These are phyloP conservation scores for Tritrichomonas foetus DNA, from an alignment of 208 protist genomes.

Conservation along the genomic window DNA sequence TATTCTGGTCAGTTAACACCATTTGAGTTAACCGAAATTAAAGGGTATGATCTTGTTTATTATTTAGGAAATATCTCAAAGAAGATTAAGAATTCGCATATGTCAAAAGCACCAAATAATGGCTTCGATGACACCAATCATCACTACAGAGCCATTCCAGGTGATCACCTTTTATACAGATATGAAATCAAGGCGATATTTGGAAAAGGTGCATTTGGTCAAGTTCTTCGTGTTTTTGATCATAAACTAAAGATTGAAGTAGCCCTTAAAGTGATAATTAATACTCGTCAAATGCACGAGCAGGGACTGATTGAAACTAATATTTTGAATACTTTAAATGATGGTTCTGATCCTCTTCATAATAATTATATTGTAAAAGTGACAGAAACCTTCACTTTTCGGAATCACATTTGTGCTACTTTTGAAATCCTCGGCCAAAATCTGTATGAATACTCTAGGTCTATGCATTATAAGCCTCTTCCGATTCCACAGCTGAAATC, in stretches of 20 bases:
- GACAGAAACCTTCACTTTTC: neutral
- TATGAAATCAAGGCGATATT: slow-evolving; percentile 71
- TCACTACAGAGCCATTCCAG: neutral
- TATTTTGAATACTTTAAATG: neutral
- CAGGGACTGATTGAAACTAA: neutral
- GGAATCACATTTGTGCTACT: neutral
- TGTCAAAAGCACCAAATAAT: neutral
- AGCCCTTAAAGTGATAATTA: slow-evolving; percentile 65
- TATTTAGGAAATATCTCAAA: neutral
- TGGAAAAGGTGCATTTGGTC: slow-evolving; percentile 78
- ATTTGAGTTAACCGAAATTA: neutral
- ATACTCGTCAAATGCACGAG: slow-evolving; percentile 53
- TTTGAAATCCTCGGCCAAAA: neutral
- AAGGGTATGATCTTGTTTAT: neutral
- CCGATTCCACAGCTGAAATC: neutral
- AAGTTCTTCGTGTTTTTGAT: slow-evolving; percentile 75
- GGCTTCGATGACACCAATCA: neutral
- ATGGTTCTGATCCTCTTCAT: neutral
- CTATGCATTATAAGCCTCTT: neutral
- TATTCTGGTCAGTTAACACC: neutral
- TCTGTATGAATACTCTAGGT: slow-evolving; percentile 1
- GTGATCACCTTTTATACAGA: slow-evolving; percentile 60
- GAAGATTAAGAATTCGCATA: neutral
- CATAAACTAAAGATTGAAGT: slow-evolving; percentile 61
- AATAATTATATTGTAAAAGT: neutral